phyloP scores from a whole-genome alignment of 305 asterid genomes.

The Fraxinus sp. region DNA sequence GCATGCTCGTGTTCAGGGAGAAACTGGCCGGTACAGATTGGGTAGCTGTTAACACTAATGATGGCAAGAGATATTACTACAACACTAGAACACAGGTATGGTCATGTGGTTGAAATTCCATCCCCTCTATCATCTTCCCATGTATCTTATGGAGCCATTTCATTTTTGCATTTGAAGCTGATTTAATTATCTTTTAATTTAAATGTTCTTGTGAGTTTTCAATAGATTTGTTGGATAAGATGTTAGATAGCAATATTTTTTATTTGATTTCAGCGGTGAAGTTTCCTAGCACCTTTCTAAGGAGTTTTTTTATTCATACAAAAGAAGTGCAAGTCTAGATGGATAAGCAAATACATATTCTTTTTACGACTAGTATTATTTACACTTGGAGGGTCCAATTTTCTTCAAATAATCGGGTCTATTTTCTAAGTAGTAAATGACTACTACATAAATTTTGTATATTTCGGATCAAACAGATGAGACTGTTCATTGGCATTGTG shows the following conservation, averaged over 20 bases:
- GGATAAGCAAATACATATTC: not conserved
- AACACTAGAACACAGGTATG: conserved; percentile 73
- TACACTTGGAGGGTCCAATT: too few species aligned
- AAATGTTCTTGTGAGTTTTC: not conserved
- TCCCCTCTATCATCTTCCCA: not conserved
- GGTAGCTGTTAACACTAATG: conserved; percentile 81
- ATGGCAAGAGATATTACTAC: conserved; percentile 85
- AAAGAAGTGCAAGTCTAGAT: not conserved
- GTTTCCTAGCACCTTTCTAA: not conserved
- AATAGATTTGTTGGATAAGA: not conserved
- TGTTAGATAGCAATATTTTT: not conserved
- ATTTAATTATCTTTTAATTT: not conserved
- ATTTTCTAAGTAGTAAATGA: not conserved
- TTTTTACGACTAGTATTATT: too few species aligned
- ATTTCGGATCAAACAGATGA: not conserved
- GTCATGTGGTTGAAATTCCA: conserved; percentile 20
- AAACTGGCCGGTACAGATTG: conserved; percentile 85
- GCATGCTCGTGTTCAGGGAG: conserved; percentile 58
- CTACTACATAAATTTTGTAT: not conserved
- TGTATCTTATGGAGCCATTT: not conserved
- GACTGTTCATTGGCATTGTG: not conserved
- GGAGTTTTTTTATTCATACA: not conserved
- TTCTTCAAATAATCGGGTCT: not conserved
- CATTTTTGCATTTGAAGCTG: conserved; percentile 1
- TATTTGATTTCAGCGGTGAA: not conserved